These are phyloP conservation scores for Lactifluus pinguis DNA, from an alignment of 768 basidiomycete species.

Conservation along the genomic window DNA sequence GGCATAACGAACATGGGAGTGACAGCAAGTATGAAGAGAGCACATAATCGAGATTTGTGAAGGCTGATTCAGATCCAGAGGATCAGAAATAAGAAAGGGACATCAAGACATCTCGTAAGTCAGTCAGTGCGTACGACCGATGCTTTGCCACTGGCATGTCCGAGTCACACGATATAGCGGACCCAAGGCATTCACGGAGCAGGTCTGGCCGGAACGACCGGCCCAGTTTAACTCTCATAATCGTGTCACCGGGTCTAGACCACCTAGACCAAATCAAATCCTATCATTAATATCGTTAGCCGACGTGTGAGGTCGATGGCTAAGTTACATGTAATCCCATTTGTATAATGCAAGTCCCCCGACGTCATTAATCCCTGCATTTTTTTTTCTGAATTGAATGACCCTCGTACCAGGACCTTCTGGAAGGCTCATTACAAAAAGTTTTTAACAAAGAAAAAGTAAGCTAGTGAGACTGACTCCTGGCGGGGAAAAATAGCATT, in stretches of 20 bases:
- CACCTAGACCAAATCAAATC: neutral
- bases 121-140: too few species aligned
- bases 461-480: too few species aligned
- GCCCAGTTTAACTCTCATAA: neutral
- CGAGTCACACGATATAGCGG: too few species aligned
- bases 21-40: neutral
- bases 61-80: neutral
- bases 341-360: neutral
- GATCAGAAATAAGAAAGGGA: neutral
- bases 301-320: neutral
- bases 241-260: conserved; percentile 2
- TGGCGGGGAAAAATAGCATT: too few species aligned
- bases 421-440: too few species aligned
- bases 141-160: too few species aligned
- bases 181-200: too few species aligned
- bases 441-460: too few species aligned
- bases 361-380: neutral
- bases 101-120: too few species aligned
- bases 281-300: neutral
- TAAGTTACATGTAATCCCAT: neutral
- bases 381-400: neutral
- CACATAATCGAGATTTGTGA: neutral
- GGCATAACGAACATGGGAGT: neutral
- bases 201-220: too few species aligned
- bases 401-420: too few species aligned